Conservation (phyloP, 208 protist species). For the Crithidia bombi region DNA sequence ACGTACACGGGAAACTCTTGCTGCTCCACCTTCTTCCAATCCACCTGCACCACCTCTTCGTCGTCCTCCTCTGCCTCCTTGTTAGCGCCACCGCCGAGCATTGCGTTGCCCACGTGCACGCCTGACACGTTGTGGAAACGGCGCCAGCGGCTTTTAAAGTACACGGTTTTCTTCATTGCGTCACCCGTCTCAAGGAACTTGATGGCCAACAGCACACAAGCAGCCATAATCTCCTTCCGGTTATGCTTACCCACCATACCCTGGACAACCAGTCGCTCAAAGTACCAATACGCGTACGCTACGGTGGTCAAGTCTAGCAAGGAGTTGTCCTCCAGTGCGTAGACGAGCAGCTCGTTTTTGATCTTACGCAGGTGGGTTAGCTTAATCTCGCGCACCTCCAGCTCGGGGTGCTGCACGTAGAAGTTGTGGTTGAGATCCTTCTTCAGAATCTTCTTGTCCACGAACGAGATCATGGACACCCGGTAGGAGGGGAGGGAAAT, state of each 20-base stretch:
- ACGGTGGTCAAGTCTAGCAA: slow-evolving; percentile 74
- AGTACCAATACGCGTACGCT: slow-evolving; percentile 90
- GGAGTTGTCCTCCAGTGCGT: slow-evolving; percentile 70
- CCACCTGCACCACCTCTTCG: slow-evolving; percentile 54
- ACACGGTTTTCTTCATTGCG: slow-evolving; percentile 66
- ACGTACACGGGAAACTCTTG: slow-evolving; percentile 85
- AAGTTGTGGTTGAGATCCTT: slow-evolving; percentile 90
- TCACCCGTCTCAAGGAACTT: slow-evolving; percentile 89
- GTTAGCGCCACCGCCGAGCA: slow-evolving; percentile 37
- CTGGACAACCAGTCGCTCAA: slow-evolving; percentile 78
- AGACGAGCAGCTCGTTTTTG: slow-evolving; percentile 69
- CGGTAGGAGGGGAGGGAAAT: slow-evolving; percentile 80
- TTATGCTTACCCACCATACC: slow-evolving; percentile 86
- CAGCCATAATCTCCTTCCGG: slow-evolving; percentile 69
- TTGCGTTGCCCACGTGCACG: slow-evolving; percentile 31
- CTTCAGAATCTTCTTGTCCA: slow-evolving; percentile 83
- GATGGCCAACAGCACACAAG: slow-evolving; percentile 75
- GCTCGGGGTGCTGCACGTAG: slow-evolving; percentile 83
- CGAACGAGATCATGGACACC: slow-evolving; percentile 83
- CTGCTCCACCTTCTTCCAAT: slow-evolving; percentile 71
- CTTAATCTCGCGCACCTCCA: slow-evolving; percentile 86
- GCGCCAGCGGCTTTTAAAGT: slow-evolving; percentile 67
- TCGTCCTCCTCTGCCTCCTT: slow-evolving; percentile 62
- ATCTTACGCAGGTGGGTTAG: slow-evolving; percentile 82
- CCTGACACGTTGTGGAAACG: slow-evolving; percentile 48